phyloP scores from a whole-genome alignment of 1,284 basidiomycete genomes.

The Ustilago trichophora region DNA sequence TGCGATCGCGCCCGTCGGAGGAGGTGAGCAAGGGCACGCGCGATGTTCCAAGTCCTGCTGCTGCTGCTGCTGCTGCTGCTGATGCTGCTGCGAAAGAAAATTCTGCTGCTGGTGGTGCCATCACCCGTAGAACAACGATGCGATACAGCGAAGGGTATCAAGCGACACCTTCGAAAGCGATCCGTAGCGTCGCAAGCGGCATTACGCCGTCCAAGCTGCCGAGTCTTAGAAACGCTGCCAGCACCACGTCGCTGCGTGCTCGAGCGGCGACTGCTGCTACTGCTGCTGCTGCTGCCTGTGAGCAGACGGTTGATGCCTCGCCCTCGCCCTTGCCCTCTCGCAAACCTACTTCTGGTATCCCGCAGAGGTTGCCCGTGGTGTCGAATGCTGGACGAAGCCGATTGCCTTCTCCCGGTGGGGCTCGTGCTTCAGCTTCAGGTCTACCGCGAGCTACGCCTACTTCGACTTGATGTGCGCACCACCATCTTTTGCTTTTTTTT shows the following conservation, averaged over 20 bases:
- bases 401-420: neutral
- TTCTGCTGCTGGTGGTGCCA: no score
- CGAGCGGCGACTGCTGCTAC: neutral
- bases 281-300: no score
- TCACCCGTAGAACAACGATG: neutral
- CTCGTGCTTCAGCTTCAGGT: constrained; percentile 6
- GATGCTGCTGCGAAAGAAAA: neutral
- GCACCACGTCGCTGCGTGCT: constrained; percentile 14
- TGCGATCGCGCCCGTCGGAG: constrained; percentile 8
- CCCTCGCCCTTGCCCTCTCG: no score
- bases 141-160: constrained; percentile 7
- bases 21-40: no score
- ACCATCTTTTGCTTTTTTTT: no score
- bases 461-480: neutral
- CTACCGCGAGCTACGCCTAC: neutral
- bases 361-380: neutral
- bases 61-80: no score
- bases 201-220: constrained; percentile 34
- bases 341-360: neutral
- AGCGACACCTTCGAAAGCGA: constrained; percentile 11
- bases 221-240: constrained; percentile 12
- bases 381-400: neutral
- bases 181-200: constrained; percentile 8
- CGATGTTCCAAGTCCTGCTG: no score
- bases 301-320: neutral